Evolutionary conservation across 768 basidiomycete genomes (phyloP).

Genomic region (Podaxis carcinomalis): DNA sequence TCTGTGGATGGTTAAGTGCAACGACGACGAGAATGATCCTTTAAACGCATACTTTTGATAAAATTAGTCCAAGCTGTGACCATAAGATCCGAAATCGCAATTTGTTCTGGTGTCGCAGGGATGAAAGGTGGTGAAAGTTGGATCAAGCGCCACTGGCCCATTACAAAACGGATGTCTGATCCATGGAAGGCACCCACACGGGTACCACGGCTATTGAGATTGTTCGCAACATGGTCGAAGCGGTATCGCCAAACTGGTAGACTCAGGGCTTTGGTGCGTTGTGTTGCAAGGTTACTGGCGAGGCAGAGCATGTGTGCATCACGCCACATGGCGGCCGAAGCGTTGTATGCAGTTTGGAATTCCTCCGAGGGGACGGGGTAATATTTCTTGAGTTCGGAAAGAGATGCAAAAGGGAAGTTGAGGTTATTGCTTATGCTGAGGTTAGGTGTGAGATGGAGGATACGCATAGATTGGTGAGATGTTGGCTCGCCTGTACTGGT

Average conservation of each 20-base stretch:
- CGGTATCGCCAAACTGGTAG: conserved; percentile 28
- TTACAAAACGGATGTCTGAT: conserved; percentile 27
- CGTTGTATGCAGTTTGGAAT: conserved; percentile 29
- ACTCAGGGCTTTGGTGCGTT: conserved; percentile 17
- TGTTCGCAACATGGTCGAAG: conserved; percentile 28
- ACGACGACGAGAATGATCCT: neutral
- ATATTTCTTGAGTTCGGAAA: conserved; percentile 18
- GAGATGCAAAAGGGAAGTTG: conserved; percentile 26
- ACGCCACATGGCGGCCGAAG: conserved; percentile 29
- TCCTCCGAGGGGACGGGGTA: conserved; percentile 24
- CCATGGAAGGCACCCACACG: conserved; percentile 30
- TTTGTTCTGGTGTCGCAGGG: conserved; percentile 23
- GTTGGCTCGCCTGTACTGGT: conserved; percentile 20
- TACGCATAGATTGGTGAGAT: neutral
- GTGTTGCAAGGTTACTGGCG: conserved; percentile 24
- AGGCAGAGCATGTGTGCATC: conserved; percentile 32
- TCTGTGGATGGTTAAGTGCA: conserved; percentile 15
- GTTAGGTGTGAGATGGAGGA: no score
- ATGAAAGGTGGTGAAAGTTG: conserved; percentile 26
- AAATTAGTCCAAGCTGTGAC: conserved; percentile 33
- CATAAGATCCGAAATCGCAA: conserved; percentile 28
- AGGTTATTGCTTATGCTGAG: conserved; percentile 27
- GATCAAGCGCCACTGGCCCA: conserved; percentile 29
- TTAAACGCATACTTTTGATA: conserved; percentile 23
- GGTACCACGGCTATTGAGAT: conserved; percentile 27